These are phyloP conservation scores for Artemisia annua DNA, from an alignment of 129 eudicot species.

Conservation along the genomic window DNA sequence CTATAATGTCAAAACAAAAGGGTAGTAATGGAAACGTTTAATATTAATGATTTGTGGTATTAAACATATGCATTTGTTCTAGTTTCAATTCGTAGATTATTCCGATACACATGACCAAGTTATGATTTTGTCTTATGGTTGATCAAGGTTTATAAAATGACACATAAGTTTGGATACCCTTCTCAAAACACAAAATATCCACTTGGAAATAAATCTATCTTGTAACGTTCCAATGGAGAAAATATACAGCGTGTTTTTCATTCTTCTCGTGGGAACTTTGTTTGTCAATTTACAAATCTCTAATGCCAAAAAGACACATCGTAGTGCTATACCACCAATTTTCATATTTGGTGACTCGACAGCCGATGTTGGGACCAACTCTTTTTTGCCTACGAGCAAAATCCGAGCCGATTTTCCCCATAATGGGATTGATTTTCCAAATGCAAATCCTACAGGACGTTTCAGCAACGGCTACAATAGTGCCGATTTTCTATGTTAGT, in stretches of 20 bases:
- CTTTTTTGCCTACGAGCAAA: slow-evolving; percentile 32
- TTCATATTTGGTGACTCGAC: slow-evolving; percentile 81
- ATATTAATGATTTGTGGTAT: not conserved
- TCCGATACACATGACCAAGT: slow-evolving; percentile 9
- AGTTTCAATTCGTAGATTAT: slow-evolving; percentile 3
- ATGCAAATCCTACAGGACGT: slow-evolving; percentile 55
- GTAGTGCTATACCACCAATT: slow-evolving; percentile 28
- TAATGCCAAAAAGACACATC: not conserved
- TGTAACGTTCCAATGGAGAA: slow-evolving; percentile 26
- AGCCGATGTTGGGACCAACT: slow-evolving; percentile 76
- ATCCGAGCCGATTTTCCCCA: slow-evolving; percentile 51
- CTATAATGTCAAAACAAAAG: not conserved
- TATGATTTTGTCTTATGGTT: not conserved
- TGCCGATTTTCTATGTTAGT: slow-evolving; percentile 67
- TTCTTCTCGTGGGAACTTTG: slow-evolving; percentile 23
- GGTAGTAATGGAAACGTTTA: not conserved
- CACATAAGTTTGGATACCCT: not conserved
- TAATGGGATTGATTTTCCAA: slow-evolving; percentile 64
- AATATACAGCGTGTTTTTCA: not conserved
- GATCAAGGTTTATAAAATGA: slow-evolving; percentile 22
- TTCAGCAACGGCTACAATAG: slow-evolving; percentile 78
- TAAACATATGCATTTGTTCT: not conserved
- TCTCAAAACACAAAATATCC: not conserved
- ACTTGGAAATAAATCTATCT: not conserved
- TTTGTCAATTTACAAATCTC: slow-evolving; percentile 19